A percentile compares a stretch with the other conserved stretches of the same genome.
Conservation (phyloP, 2,329 filamentous ascomycete genomes). For the Aspergillus calidoustus region DNA sequence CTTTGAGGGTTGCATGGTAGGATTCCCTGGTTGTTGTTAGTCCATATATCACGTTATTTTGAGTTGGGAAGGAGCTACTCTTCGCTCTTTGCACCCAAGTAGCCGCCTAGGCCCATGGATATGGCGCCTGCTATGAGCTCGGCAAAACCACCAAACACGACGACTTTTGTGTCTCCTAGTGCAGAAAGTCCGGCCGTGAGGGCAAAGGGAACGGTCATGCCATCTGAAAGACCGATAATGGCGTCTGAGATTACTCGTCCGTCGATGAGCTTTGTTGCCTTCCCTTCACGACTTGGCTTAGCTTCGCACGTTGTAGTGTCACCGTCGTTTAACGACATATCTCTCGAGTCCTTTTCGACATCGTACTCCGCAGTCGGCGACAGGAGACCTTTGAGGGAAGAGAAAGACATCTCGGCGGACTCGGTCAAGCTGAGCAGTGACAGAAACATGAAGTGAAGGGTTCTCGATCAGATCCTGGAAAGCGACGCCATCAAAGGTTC, state of each 20-base stretch:
- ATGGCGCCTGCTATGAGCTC: slow-evolving; percentile 78
- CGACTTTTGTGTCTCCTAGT: slow-evolving; percentile 67
- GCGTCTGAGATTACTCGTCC: slow-evolving; percentile 57
- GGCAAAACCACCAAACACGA: slow-evolving; percentile 73
- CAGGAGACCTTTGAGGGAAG: slow-evolving; percentile 35
- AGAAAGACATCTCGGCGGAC: slow-evolving; percentile 34
- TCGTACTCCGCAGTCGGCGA: slow-evolving; percentile 32
- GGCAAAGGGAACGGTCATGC: slow-evolving; percentile 79
- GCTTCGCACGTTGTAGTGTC: slow-evolving; percentile 26
- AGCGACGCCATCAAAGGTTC: background rate
- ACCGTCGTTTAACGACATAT: slow-evolving; percentile 13
- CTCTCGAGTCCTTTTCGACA: slow-evolving; percentile 33
- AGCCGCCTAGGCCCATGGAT: slow-evolving; percentile 77
- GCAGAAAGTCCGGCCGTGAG: slow-evolving; percentile 70
- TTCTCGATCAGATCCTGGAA: background rate
- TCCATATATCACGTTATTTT: background rate
- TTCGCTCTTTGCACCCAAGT: slow-evolving; percentile 64
- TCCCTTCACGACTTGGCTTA: slow-evolving; percentile 20
- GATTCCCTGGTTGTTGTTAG: slow-evolving; percentile 36
- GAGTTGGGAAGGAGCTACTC: slow-evolving; percentile 28
- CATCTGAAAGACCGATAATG: slow-evolving; percentile 78
- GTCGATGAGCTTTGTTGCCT: slow-evolving; percentile 36
- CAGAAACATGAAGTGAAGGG: background rate
- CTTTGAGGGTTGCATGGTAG: slow-evolving; percentile 44
- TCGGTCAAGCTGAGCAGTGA: background rate